Evolutionary conservation across 1,284 basidiomycete species (phyloP).

Genomic region (Leucoagaricus sp.): DNA sequence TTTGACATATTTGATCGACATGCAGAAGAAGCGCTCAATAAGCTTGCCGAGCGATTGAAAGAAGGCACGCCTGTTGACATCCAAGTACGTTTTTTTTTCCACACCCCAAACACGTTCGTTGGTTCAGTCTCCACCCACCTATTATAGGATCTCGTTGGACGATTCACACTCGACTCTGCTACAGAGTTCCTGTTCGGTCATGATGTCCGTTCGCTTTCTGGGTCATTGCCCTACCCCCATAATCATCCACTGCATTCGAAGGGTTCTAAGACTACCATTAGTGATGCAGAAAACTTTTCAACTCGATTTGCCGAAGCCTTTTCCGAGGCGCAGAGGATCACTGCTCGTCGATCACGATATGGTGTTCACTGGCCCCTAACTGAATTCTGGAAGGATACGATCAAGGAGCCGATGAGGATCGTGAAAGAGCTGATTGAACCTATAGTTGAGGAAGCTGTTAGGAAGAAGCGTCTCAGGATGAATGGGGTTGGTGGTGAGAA

Average conservation of each 20-base stretch:
- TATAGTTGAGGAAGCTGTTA: conserved; percentile 38
- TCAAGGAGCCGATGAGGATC: conserved; percentile 29
- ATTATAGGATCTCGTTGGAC: conserved; percentile 37
- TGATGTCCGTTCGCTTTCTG: conserved; percentile 32
- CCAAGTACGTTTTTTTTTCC: conserved; percentile 35
- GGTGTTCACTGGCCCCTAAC: conserved; percentile 39
- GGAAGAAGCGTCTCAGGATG: conserved; percentile 20
- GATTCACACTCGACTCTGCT: conserved; percentile 47
- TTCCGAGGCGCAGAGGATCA: conserved; percentile 33
- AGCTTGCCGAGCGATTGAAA: conserved; percentile 36
- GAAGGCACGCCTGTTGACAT: conserved; percentile 53
- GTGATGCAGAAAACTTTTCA: conserved; percentile 18
- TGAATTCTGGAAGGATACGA: conserved; percentile 43
- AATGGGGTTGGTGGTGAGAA: neutral
- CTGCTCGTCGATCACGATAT: conserved; percentile 30
- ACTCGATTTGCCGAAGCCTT: conserved; percentile 42
- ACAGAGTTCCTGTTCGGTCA: conserved; percentile 41
- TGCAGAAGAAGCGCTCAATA: conserved; percentile 36
- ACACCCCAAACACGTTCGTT: neutral
- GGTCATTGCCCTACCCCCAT: conserved; percentile 36
- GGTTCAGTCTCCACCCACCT: neutral
- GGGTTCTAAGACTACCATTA: conserved; percentile 21
- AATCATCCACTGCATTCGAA: conserved; percentile 21
- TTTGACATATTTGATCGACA: conserved; percentile 53
- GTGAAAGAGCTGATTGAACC: conserved; percentile 44